These are phyloP conservation scores for Cyclotella atomus DNA, from an alignment of 108 stramenopile species.

Conservation along the genomic window DNA sequence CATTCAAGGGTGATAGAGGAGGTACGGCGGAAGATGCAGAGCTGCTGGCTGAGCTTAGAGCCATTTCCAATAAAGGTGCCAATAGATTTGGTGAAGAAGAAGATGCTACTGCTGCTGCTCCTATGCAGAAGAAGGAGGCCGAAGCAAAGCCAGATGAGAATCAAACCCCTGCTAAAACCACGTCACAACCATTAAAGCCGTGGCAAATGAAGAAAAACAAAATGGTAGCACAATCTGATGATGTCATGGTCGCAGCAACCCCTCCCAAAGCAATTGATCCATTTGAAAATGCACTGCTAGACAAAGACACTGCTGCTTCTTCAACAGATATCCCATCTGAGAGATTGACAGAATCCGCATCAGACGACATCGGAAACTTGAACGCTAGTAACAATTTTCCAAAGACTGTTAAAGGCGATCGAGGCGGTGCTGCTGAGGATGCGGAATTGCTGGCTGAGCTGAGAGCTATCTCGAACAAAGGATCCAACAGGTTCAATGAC, in stretches of 20 bases:
- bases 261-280: background rate
- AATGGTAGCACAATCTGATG: background rate
- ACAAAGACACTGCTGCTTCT: background rate
- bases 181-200: constrained; percentile 10
- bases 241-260: constrained; percentile 6
- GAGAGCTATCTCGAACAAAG: constrained; percentile 53
- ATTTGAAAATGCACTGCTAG: background rate
- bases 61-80: background rate
- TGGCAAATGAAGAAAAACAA: constrained; percentile 21
- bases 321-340: background rate
- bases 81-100: background rate
- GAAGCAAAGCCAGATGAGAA: no score
- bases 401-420: constrained; percentile 68
- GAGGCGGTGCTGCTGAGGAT: constrained; percentile 75
- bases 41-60: constrained; percentile 3
- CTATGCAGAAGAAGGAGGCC: background rate
- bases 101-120: background rate
- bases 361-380: background rate
- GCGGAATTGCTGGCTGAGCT: constrained; percentile 59
- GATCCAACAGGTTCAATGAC: constrained; percentile 12
- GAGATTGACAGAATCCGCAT: no score
- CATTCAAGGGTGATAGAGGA: constrained; percentile 8
- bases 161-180: background rate
- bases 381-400: constrained; percentile 30
- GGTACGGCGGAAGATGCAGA: background rate